Evolutionary conservation across 108 stramenopile species (phyloP).

Genomic region (Cyclotella sp.): DNA sequence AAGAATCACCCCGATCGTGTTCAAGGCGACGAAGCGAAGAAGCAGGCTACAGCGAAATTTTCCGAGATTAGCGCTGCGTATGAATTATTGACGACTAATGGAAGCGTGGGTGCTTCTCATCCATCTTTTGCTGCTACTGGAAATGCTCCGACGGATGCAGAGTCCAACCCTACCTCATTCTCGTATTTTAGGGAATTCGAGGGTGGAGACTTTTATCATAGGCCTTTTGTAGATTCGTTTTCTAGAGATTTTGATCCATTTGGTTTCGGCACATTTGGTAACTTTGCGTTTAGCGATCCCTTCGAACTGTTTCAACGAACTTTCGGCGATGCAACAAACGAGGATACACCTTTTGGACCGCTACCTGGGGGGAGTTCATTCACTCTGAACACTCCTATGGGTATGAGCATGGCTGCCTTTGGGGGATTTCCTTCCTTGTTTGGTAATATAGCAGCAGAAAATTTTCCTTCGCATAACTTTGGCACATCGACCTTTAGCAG

Average conservation of each 20-base stretch:
- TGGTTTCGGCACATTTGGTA: constrained; percentile 25
- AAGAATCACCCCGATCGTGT: constrained; percentile 79
- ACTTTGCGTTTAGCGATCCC: constrained; percentile 33
- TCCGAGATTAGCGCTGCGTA: constrained; percentile 41
- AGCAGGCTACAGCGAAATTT: constrained; percentile 30
- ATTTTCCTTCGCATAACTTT: background rate
- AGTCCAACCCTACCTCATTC: background rate
- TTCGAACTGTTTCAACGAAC: constrained; percentile 38
- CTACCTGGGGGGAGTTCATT: background rate
- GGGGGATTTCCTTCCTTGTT: constrained; percentile 10
- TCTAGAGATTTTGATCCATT: constrained; percentile 18
- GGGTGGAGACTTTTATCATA: background rate
- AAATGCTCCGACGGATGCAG: background rate
- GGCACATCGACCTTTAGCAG: constrained; percentile 15
- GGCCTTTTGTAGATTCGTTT: constrained; percentile 10
- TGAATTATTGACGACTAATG: constrained; percentile 28
- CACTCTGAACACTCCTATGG: background rate
- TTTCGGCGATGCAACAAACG: constrained; percentile 8
- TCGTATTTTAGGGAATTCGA: background rate
- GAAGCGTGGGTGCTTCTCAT: constrained; percentile 20
- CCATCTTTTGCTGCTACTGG: constrained; percentile 27
- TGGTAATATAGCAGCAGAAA: background rate
- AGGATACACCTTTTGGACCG: background rate
- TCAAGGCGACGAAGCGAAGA: constrained; percentile 41
- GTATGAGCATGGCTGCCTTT: constrained; percentile 5